Percentiles rank a stretch among this genome's conserved stretches.
These are phyloP conservation scores for Rhodotorula taiwanensis DNA, from an alignment of 768 basidiomycete genomes.

Conservation along the genomic window DNA sequence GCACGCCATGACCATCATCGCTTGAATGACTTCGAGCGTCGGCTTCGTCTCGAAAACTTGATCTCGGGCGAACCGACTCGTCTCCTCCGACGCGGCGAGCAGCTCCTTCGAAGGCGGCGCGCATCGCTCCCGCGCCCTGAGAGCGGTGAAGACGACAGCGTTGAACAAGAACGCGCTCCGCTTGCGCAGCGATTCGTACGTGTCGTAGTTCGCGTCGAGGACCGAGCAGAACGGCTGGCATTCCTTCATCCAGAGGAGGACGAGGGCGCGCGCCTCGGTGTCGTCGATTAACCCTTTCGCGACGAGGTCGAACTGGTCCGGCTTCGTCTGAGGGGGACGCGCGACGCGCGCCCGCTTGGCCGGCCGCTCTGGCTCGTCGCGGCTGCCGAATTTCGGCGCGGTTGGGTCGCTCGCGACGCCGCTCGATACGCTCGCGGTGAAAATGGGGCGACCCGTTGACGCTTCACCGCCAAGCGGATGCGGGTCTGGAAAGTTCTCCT, in stretches of 20 bases:
- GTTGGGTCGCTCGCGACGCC: neutral
- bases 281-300: constrained; percentile 15
- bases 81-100: constrained; percentile 15
- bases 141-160: constrained; percentile 3
- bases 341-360: neutral
- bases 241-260: constrained; percentile 13
- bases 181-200: constrained; percentile 8
- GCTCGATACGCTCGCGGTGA: neutral
- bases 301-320: constrained; percentile 15
- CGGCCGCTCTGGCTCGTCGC: neutral
- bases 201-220: constrained; percentile 7
- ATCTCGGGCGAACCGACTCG: constrained; percentile 7
- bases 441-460: too few species aligned
- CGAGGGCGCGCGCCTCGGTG: constrained; percentile 3
- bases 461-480: neutral
- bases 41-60: constrained; percentile 8
- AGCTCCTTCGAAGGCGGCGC: constrained; percentile 11
- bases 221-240: constrained; percentile 17
- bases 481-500: neutral
- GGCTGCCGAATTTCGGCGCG: neutral
- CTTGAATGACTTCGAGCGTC: constrained; percentile 3
- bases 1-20: constrained; percentile 7
- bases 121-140: neutral
- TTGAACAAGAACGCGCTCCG: constrained; percentile 8
- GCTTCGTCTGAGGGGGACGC: neutral